Percentiles rank a stretch among this genome's conserved stretches.
Evolutionary conservation across 495 filamentous ascomycete genomes (phyloP).

Genomic region (Neurospora sp.): DNA sequence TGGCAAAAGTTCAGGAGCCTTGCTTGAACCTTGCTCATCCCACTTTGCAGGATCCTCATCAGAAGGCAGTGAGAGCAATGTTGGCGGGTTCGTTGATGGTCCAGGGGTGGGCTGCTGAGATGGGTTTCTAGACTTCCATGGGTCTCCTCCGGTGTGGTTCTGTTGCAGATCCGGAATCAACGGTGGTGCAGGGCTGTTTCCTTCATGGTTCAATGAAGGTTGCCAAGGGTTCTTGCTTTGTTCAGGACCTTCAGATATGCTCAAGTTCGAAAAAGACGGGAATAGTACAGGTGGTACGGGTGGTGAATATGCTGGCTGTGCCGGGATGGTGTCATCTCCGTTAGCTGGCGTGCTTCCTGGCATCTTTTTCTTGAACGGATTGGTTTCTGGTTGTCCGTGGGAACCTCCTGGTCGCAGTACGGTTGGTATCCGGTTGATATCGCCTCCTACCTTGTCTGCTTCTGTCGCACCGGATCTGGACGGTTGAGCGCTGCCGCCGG

Average conservation of each 20-base stretch:
- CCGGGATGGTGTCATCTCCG: neutral
- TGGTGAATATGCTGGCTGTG: constrained; percentile 8
- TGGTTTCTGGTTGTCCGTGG: constrained; percentile 32
- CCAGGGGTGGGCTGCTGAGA: constrained; percentile 23
- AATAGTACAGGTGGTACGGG: constrained; percentile 13
- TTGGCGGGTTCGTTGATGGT: constrained; percentile 14
- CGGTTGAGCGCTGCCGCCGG: constrained; percentile 8
- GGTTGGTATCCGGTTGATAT: constrained; percentile 18
- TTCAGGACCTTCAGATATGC: constrained; percentile 9
- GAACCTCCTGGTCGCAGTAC: constrained; percentile 25
- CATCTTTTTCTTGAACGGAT: constrained; percentile 42
- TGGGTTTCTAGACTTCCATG: constrained; percentile 28
- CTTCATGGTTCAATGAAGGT: constrained; percentile 23
- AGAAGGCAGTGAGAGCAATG: constrained; percentile 20
- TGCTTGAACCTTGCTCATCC: constrained; percentile 23
- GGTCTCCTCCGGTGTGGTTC: constrained; percentile 20
- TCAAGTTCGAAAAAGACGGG: constrained; percentile 27
- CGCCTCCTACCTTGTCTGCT: constrained; percentile 3
- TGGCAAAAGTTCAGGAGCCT: neutral
- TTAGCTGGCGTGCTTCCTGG: constrained; percentile 7
- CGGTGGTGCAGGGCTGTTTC: constrained; percentile 6
- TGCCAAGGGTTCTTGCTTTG: constrained; percentile 46
- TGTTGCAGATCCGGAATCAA: constrained; percentile 16
- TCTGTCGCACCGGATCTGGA: neutral
- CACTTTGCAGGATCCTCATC: constrained; percentile 23